phyloP scores from a whole-genome alignment of 768 basidiomycete species.

The Podaxis rugospora region DNA sequence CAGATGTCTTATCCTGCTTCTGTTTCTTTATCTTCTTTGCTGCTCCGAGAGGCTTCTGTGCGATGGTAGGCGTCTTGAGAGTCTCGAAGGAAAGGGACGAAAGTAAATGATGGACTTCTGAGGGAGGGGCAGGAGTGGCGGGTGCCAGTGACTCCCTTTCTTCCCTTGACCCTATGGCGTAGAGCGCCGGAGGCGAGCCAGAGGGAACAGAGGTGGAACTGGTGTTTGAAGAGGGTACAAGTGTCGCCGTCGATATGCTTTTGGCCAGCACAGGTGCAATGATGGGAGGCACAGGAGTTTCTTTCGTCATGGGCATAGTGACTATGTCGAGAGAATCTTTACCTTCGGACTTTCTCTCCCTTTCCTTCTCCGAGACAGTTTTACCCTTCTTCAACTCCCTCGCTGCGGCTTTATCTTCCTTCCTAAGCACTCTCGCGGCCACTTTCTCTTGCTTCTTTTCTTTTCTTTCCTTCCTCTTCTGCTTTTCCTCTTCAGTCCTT shows the following conservation, averaged over 20 bases:
- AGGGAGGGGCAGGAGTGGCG: neutral
- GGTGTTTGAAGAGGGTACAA: constrained; percentile 4
- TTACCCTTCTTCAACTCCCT: constrained; percentile 4
- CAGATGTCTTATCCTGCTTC: constrained; percentile 10
- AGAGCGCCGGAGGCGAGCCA: neutral
- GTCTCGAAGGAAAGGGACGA: neutral
- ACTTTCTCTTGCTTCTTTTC: constrained; percentile 2
- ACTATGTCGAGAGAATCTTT: neutral
- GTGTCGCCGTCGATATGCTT: constrained; percentile 10
- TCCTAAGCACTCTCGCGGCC: neutral
- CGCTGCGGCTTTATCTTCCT: neutral
- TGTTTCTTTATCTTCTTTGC: constrained; percentile 16
- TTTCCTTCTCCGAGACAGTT: neutral
- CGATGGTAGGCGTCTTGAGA: neutral
- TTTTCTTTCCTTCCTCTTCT: neutral
- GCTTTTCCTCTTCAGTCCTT: neutral
- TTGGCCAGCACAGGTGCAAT: neutral
- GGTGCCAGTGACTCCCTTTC: neutral
- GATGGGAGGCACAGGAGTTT: constrained; percentile 8
- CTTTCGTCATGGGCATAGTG: neutral
- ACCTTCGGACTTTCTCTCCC: neutral
- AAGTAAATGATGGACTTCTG: neutral
- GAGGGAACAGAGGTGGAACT: neutral
- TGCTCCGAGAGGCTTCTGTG: constrained; percentile 6
- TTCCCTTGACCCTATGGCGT: neutral